Conservation (phyloP, 768 basidiomycete genomes). For the Boletus barrowsii region DNA sequence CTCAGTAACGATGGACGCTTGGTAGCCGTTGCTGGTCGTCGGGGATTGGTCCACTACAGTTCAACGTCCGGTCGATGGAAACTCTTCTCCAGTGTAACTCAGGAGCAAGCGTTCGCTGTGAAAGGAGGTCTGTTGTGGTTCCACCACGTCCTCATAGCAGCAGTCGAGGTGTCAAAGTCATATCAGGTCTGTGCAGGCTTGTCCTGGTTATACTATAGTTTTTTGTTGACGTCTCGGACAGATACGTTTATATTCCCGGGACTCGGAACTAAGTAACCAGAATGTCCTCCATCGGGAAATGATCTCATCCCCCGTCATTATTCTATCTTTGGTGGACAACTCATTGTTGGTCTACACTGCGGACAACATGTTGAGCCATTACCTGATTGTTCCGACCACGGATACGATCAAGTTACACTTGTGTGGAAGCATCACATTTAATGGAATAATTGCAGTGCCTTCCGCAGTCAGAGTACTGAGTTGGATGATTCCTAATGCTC, state of each 20-base stretch:
- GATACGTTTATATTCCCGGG: conserved; percentile 93
- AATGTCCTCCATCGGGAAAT: conserved; percentile 82
- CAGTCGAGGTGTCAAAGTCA: conserved; percentile 77
- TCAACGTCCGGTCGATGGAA: conserved; percentile 96
- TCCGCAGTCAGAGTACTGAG: conserved; percentile 84
- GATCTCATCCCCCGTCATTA: conserved; percentile 73
- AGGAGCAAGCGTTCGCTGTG: conserved; percentile 86
- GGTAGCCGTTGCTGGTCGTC: conserved; percentile 87
- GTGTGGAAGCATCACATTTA: conserved; percentile 94
- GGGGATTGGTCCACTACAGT: conserved; percentile 92
- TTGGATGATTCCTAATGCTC: conserved; percentile 93
- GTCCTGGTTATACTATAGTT: not conserved
- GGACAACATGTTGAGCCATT: conserved; percentile 93
- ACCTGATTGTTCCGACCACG: conserved; percentile 79
- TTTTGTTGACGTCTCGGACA: conserved; percentile 30
- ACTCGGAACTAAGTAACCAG: conserved; percentile 78
- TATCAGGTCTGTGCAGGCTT: conserved; percentile 55
- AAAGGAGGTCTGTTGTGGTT: conserved; percentile 95
- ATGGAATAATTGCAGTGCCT: conserved; percentile 83
- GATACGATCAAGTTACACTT: conserved; percentile 82
- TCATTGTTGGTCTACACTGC: conserved; percentile 91
- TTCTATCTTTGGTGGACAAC: conserved; percentile 91
- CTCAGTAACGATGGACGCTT: conserved; percentile 88
- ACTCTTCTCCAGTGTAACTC: conserved; percentile 70
- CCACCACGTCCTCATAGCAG: conserved; percentile 89